These are phyloP conservation scores for Saccharomycopsis crataegensis DNA, from an alignment of 1,139 yeast species.

Conservation along the genomic window DNA sequence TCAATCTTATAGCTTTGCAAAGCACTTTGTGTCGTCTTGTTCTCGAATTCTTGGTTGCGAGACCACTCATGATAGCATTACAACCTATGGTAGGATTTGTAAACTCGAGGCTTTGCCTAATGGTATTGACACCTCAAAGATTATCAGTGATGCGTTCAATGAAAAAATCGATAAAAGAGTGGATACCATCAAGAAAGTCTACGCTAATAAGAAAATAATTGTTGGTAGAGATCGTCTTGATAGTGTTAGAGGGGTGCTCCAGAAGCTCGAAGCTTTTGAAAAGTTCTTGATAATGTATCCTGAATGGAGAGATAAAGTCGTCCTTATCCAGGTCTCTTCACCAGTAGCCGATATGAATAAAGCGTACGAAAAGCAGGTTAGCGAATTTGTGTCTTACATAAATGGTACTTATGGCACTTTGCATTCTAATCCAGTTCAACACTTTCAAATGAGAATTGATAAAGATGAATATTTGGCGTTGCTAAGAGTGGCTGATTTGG, in stretches of 20 bases:
- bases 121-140: slow-evolving; percentile 69
- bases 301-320: slow-evolving; percentile 83
- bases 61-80: slow-evolving; percentile 49
- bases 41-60: slow-evolving; percentile 71
- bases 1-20: slow-evolving; percentile 77
- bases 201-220: slow-evolving; percentile 67
- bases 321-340: slow-evolving; percentile 84
- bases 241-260: slow-evolving; percentile 74
- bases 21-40: slow-evolving; percentile 88
- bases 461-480: slow-evolving; percentile 86
- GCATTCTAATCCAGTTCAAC: slow-evolving; percentile 78
- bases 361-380: slow-evolving; percentile 68
- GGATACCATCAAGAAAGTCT: slow-evolving; percentile 52
- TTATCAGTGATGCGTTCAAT: slow-evolving; percentile 50
- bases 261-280: slow-evolving; percentile 74
- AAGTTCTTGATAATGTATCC: slow-evolving; percentile 84
- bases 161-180: slow-evolving; percentile 39
- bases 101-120: slow-evolving; percentile 73
- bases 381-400: slow-evolving; percentile 70
- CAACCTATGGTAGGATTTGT: slow-evolving; percentile 71
- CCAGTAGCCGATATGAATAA: slow-evolving; percentile 53
- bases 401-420: slow-evolving; percentile 79
- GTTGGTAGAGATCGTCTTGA: slow-evolving; percentile 81
- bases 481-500: slow-evolving; percentile 81
- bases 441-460: slow-evolving; percentile 83